Base-by-base conservation (phyloP, 1,139 yeast species). In the Hemisphaericaspora xylanilytica region DNA sequence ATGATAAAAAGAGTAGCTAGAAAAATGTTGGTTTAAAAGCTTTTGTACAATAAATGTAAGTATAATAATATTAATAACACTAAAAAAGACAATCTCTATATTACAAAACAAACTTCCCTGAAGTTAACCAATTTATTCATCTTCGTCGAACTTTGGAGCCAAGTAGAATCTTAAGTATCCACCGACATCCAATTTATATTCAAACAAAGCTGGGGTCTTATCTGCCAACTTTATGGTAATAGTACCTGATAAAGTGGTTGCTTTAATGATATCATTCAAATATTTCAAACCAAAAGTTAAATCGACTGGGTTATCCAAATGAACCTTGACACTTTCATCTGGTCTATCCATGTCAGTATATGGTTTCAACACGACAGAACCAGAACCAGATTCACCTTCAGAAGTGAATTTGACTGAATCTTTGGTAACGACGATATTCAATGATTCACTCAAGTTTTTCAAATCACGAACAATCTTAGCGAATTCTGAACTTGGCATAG, bases 81-180 rank as follows among this genome's bases (percentile, higher is more conserved):
- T 8, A 22, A 32, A 21, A 24, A 32, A 21, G 13, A 22, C n/a
- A 32, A 32, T 27, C 12, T 26, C 17, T 38, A 36, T 35, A 27
- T 28, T 32, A 36, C 33, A 31, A 21, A 27, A 20, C 8, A 8
- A n/a, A n/a, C n/a, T 8, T 20, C 11, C 15, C n/a, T 10, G 30
- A 6, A 28, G 26, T 14, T 33, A 15, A 28, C 20, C 14, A 12
- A 8, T 15, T 37, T 70, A 80, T 49, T 86, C 94, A 45, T 87
- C 96, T 52, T 87, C 96, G 50, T 85, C 95, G 60, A 89, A 88
- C 75, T 92, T 92, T 44, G 98, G 98, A 53, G 98, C 98, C 66
- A 92, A 78, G 78, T 86, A 92, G 78, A 86, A 92, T 64, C 96
- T 84, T 63, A 92, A 74, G 67, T 87, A 87, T 38, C 99, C 98